Evolutionary conservation across 2,329 filamentous ascomycete species (phyloP), one percentile per base, ranked within the genome.

Genomic region (Fusarium pseudonygamai): DNA sequence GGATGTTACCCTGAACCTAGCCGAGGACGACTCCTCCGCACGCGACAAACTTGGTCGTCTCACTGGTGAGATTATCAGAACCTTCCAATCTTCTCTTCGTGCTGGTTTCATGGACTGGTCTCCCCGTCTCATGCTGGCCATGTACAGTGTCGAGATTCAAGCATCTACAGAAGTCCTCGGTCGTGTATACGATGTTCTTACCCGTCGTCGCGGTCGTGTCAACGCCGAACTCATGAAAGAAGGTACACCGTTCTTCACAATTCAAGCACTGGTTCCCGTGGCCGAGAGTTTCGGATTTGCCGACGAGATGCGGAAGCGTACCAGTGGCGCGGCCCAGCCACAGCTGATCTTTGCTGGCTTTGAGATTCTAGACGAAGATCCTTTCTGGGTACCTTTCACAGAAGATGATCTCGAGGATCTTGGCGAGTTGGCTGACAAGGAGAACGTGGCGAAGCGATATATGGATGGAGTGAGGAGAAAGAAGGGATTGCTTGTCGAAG

Each of bases 71-170:
- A 90, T 97, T 49, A 97, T 99, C 85, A 95, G 95, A 81, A 92
- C 93, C 1, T 91, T 96, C 24, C 94, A 96, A 75, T 91, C 94
- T 50, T 89, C 92, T n/a, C 94, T 99, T 69, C 90, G 92, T 57
- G 87, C 92, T 72, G 96, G 92, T 28, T 97, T 98, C 86, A 86
- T 98, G 24, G 96, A 98, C 85, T 99, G 96, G 96, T 96, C 93
- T 43, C 93, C 96, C 0, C 91, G 96, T n/a, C 89, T 99, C 75
- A 90, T 98, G 84, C 90, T 99, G 49, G 96, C 96, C 58, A 98
- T 98, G 94, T 99, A 99, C 85, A 94, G 91, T 62, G 97, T 96
- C 81, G 96, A 98, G 81, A 98, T 99, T 78, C 96, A 98, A 87
- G 95, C 96, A 36, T 95, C 93, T 28, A 96, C 95, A 78, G 96